Conservation (phyloP, 352 stramenopile species). For the Globisporangium okanoganense region DNA sequence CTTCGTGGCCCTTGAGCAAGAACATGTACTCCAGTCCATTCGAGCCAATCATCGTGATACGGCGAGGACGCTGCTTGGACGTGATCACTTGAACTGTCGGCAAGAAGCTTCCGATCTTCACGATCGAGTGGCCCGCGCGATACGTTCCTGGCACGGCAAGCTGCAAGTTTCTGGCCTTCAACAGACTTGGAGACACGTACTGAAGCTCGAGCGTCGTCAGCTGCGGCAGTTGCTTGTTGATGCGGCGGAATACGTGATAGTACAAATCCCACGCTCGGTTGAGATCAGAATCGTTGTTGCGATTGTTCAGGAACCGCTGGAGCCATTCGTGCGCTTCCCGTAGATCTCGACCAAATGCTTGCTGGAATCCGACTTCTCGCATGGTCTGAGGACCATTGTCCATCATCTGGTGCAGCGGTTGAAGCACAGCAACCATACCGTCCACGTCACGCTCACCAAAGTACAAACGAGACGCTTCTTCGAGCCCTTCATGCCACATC, state of each 20-base stretch:
- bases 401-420: slow-evolving; percentile 92
- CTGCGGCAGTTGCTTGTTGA: slow-evolving; percentile 88
- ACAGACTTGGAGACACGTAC: slow-evolving; percentile 93
- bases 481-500: slow-evolving; percentile 97
- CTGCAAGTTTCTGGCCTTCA: slow-evolving; percentile 90
- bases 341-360: slow-evolving; percentile 91
- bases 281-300: slow-evolving; percentile 75
- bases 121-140: slow-evolving; percentile 56
- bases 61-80: slow-evolving; percentile 96
- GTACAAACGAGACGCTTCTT: slow-evolving; percentile 96
- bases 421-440: slow-evolving; percentile 93
- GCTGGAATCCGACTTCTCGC: slow-evolving; percentile 76
- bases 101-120: slow-evolving; percentile 88
- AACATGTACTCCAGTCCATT: slow-evolving; percentile 99
- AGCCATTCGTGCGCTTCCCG: slow-evolving; percentile 79
- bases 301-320: slow-evolving; percentile 55
- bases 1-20: slow-evolving; percentile 99
- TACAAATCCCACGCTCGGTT: slow-evolving; percentile 98
- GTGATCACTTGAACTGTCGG: slow-evolving; percentile 95
- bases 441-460: slow-evolving; percentile 97
- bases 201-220: slow-evolving; percentile 96
- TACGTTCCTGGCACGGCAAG: slow-evolving; percentile 95
- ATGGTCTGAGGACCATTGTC: slow-evolving; percentile 82
- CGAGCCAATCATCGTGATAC: slow-evolving; percentile 94
- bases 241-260: slow-evolving; percentile 95